These are phyloP conservation scores for Blastobotrys americana DNA, from an alignment of 805 yeast species.

Conservation along the genomic window DNA sequence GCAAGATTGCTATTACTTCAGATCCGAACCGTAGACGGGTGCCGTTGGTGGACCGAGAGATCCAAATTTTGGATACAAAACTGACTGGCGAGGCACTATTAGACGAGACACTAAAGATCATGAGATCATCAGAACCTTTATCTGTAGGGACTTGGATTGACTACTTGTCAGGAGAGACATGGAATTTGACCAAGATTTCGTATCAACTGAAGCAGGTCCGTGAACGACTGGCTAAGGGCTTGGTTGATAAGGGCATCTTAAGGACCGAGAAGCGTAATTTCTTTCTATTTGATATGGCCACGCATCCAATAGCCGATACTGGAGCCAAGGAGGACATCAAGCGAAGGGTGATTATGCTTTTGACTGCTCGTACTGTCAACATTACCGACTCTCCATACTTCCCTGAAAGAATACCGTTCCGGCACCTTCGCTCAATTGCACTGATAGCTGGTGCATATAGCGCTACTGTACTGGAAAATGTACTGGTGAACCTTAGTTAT, in stretches of 20 bases:
- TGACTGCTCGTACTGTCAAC: slow-evolving; percentile 65
- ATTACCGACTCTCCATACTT: slow-evolving; percentile 53
- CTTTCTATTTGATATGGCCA: slow-evolving; percentile 94
- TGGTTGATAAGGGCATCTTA: slow-evolving; percentile 93
- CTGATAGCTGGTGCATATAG: slow-evolving; percentile 88
- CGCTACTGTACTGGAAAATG: slow-evolving; percentile 92
- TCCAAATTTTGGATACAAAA: slow-evolving; percentile 77
- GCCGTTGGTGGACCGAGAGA: slow-evolving; percentile 77
- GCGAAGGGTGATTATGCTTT: slow-evolving; percentile 58
- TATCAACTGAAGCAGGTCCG: slow-evolving; percentile 96
- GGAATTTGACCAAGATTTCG: slow-evolving; percentile 91
- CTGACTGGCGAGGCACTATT: slow-evolving; percentile 92
- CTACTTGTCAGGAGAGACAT: slow-evolving; percentile 84
- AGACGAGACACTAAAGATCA: slow-evolving; percentile 87
- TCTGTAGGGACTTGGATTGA: slow-evolving; percentile 91
- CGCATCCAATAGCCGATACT: slow-evolving; percentile 90
- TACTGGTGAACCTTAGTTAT: slow-evolving; percentile 60
- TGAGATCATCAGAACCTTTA: slow-evolving; percentile 76
- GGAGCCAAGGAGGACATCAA: slow-evolving; percentile 75
- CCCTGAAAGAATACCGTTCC: slow-evolving; percentile 60
- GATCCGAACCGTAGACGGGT: slow-evolving; percentile 89
- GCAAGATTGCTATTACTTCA: slow-evolving; percentile 78
- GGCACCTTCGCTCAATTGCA: slow-evolving; percentile 68
- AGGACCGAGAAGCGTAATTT: slow-evolving; percentile 95
- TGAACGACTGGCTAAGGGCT: slow-evolving; percentile 91